phyloP scores from a whole-genome alignment of 768 basidiomycete species.

The Serendipita indica region DNA sequence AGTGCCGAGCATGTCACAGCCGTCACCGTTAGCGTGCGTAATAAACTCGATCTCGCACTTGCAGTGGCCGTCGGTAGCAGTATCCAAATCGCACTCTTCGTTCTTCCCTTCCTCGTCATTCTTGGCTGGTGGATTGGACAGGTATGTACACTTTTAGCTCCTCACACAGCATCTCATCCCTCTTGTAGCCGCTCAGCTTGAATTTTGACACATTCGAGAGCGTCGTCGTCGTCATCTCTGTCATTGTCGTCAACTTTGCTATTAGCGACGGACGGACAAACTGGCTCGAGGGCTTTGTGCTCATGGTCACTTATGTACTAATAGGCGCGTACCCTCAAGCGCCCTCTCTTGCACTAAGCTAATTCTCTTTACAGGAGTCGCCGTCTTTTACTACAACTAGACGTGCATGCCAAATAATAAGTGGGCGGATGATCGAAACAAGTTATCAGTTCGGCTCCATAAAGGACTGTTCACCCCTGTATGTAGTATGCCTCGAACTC shows the following conservation, averaged over 20 bases:
- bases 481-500: no score
- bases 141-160: constrained; percentile 27
- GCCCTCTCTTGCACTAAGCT: background rate
- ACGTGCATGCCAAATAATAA: no score
- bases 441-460: no score
- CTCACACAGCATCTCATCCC: constrained; percentile 44
- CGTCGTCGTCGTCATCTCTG: constrained; percentile 70
- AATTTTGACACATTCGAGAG: constrained; percentile 34
- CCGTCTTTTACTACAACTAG: constrained; percentile 6
- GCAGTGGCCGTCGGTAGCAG: constrained; percentile 8
- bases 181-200: constrained; percentile 7
- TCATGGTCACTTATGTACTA: constrained; percentile 6
- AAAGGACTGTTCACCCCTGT: background rate
- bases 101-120: constrained; percentile 79
- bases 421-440: no score
- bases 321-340: background rate
- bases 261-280: constrained; percentile 25
- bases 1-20: constrained; percentile 62
- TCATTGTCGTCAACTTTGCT: constrained; percentile 74
- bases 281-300: constrained; percentile 6
- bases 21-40: constrained; percentile 5
- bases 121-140: constrained; percentile 59
- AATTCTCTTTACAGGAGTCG: constrained; percentile 5
- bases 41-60: constrained; percentile 6
- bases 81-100: constrained; percentile 66